Base-by-base conservation (phyloP, 129 eudicot genomes). In the Cynara cardunculus region DNA sequence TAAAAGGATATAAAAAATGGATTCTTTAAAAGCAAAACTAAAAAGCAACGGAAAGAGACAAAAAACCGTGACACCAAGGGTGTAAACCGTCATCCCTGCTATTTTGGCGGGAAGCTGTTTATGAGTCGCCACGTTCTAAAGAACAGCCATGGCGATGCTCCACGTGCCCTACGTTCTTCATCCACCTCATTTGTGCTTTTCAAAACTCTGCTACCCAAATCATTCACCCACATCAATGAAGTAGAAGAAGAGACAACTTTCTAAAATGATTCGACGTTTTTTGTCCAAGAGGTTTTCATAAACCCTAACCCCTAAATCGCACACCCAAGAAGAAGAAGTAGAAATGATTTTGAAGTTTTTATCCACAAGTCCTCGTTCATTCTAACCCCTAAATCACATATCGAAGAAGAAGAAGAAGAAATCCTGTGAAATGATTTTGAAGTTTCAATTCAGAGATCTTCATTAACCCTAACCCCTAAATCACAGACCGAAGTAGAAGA, bases 71-170 rank as follows among this genome's bases (percentile, higher is more conserved):
- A 74, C 80, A 74, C 75, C 28, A 14, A 34, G 71, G 31, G 5
- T 49, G 85, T 82, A 32, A 56, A 76, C 68, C 30, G 82, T 59
- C 78, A 77, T 34, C 22, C 24, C 64, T 56, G 49, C 10, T 70
- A 46, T 76, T 76, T 69, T 82, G 86, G 86, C 82, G 78, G 86
- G 82, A 83, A 70, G 78, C 78, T 71, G 64, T 77, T 76, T 71
- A 19, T 26, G 30, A 34, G 16, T 64, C 14, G 82, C 78, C 86
- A 83, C 82, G 86, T 83, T 62, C 11, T 69, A 35, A 62, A n/a
- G 6, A 69, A 31, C 18, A 69, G 19, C 77, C 81, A 75, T 75
- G 9, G 10, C 14, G 19, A 14, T 49, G 11, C 78, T 76, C 86
- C 86, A 83, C 86, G 86, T 83, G 71, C 24, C 49, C 82, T 75